Percentiles rank a stretch among this genome's conserved stretches.
phyloP scores from a whole-genome alignment of 768 basidiomycete genomes.

The Psilocybe cyanescens region DNA sequence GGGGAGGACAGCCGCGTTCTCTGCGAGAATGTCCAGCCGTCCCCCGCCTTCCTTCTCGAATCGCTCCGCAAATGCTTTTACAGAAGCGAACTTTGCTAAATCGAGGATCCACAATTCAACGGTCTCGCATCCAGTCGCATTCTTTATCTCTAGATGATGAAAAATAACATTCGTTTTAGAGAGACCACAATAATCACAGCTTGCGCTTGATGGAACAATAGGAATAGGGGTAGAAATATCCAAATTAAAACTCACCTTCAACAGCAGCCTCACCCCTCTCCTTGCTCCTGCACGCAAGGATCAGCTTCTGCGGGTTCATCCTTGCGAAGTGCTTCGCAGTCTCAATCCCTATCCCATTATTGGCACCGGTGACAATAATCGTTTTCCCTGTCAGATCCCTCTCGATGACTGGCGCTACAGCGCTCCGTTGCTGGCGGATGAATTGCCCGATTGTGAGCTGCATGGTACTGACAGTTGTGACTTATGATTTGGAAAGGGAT shows the following conservation, averaged over 20 bases:
- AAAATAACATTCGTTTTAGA: background rate
- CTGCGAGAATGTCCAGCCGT: constrained; percentile 38
- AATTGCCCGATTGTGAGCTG: constrained; percentile 21
- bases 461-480: constrained; percentile 12
- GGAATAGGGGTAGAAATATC: background rate
- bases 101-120: constrained; percentile 47
- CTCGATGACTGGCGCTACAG: constrained; percentile 30
- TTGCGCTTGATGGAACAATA: background rate
- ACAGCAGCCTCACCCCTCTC: constrained; percentile 39
- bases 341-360: constrained; percentile 53
- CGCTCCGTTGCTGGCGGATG: constrained; percentile 24
- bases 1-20: constrained; percentile 19
- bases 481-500: background rate
- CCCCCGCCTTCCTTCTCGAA: constrained; percentile 32
- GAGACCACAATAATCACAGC: too few relatives aligned
- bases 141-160: constrained; percentile 1
- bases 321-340: constrained; percentile 46
- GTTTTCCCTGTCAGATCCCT: constrained; percentile 46
- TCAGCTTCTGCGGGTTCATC: constrained; percentile 43
- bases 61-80: constrained; percentile 40
- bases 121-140: constrained; percentile 34
- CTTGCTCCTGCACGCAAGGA: constrained; percentile 41
- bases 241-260: constrained; percentile 27
- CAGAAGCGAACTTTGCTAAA: constrained; percentile 43
- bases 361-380: constrained; percentile 52